phyloP scores from a whole-genome alignment of 352 stramenopile species.

The Thalassiosira sp. region DNA sequence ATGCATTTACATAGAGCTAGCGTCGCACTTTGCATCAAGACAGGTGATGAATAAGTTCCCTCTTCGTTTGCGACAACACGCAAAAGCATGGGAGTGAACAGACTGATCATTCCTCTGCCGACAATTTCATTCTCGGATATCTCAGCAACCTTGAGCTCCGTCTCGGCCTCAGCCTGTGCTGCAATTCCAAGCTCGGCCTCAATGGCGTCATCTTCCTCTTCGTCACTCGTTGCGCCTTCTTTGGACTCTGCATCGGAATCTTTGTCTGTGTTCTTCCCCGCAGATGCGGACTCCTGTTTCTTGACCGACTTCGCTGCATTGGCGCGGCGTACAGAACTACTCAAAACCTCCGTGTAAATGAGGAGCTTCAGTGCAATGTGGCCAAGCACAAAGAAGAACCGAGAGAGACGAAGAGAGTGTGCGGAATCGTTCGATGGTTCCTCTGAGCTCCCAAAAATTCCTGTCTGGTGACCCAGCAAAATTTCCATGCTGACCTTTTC shows the following conservation, averaged over 20 bases:
- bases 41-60: slow-evolving; percentile 81
- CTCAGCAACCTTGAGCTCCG: slow-evolving; percentile 89
- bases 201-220: slow-evolving; percentile 86
- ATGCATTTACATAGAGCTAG: slow-evolving; percentile 97
- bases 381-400: slow-evolving; percentile 95
- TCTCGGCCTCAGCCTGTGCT: slow-evolving; percentile 90
- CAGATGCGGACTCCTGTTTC: slow-evolving; percentile 83
- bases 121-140: slow-evolving; percentile 90
- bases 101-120: slow-evolving; percentile 88
- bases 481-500: slow-evolving; percentile 80
- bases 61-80: slow-evolving; percentile 86
- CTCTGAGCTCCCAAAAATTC: slow-evolving; percentile 77
- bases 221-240: slow-evolving; percentile 47
- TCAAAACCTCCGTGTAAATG: slow-evolving; percentile 92
- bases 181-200: slow-evolving; percentile 91
- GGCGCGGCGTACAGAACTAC: slow-evolving; percentile 75
- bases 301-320: slow-evolving; percentile 83
- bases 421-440: slow-evolving; percentile 16
- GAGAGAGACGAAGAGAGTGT: slow-evolving; percentile 80
- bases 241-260: slow-evolving; percentile 26
- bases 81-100: slow-evolving; percentile 90
- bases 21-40: slow-evolving; percentile 91
- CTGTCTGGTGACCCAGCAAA: slow-evolving; percentile 64
- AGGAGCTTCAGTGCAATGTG: slow-evolving; percentile 93
- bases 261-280: slow-evolving; percentile 41